Evolutionary conservation across 2,329 filamentous ascomycete species (phyloP).

Genomic region (Botryotinia globosa): DNA sequence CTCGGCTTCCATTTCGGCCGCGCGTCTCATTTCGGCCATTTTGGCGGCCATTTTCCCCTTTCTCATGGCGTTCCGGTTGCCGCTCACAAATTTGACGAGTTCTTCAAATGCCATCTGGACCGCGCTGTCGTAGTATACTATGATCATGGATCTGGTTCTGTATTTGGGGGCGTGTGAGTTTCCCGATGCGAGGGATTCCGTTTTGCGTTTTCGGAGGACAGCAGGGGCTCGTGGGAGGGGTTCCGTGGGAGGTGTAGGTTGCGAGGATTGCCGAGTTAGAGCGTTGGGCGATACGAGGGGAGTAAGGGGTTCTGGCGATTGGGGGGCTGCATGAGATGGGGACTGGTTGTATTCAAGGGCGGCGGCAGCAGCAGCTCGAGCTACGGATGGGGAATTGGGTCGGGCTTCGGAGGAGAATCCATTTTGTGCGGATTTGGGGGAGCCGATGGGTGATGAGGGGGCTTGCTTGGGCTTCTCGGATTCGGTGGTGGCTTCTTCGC

Average conservation of each 20-base stretch:
- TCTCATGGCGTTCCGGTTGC: constrained; percentile 77
- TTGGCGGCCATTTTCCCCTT: constrained; percentile 83
- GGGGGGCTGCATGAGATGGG: constrained; percentile 17
- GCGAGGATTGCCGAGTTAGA: constrained; percentile 28
- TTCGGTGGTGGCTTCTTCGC: constrained; percentile 25
- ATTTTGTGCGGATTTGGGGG: constrained; percentile 26
- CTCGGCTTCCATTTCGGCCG: constrained; percentile 55
- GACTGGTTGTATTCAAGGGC: constrained; percentile 22
- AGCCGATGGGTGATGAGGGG: constrained; percentile 23
- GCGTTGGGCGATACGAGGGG: constrained; percentile 22
- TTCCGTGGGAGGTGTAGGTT: constrained; percentile 27
- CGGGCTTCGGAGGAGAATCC: constrained; percentile 12
- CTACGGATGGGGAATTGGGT: constrained; percentile 27
- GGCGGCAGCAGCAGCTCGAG: constrained; percentile 22
- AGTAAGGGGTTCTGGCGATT: constrained; percentile 5
- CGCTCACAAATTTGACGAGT: constrained; percentile 77
- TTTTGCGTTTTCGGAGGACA: constrained; percentile 37
- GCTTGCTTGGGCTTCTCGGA: constrained; percentile 24
- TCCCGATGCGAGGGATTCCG: constrained; percentile 36
- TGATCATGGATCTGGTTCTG: constrained; percentile 70
- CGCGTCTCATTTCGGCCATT: constrained; percentile 61
- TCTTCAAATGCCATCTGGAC: constrained; percentile 81
- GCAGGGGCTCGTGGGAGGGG: constrained; percentile 21
- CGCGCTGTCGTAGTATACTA: constrained; percentile 90
- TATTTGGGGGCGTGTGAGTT: constrained; percentile 44